Percentiles rank a stretch among this genome's conserved stretches.
phyloP scores from a whole-genome alignment of 805 yeast genomes.

The Yamadazyma philogaea region DNA sequence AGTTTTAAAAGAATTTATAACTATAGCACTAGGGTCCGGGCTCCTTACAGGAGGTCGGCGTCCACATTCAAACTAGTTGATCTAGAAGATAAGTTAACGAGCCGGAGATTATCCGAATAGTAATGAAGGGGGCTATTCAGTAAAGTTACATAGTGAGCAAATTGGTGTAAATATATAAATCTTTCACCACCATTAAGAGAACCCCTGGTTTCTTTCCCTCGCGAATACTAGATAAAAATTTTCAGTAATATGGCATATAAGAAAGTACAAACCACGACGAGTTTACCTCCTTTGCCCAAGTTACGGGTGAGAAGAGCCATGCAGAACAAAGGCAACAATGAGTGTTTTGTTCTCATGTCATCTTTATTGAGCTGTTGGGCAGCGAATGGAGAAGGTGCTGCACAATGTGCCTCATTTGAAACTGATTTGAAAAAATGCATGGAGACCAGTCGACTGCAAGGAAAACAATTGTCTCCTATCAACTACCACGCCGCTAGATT shows the following conservation, averaged over 20 bases:
- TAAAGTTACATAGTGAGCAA: too few relatives aligned
- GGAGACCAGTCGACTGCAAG: slow-evolving; percentile 43
- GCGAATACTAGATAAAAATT: slow-evolving; percentile 5
- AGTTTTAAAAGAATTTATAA: slow-evolving; percentile 15
- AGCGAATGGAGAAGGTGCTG: slow-evolving; percentile 81
- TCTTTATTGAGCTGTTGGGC: slow-evolving; percentile 94
- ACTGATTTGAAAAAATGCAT: slow-evolving; percentile 72
- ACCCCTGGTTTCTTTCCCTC: neutral
- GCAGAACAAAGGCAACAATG: slow-evolving; percentile 55
- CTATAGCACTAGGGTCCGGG: slow-evolving; percentile 4
- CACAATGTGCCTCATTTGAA: slow-evolving; percentile 63
- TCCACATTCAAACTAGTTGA: slow-evolving; percentile 2
- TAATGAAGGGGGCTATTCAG: neutral
- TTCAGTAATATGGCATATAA: slow-evolving; percentile 36
- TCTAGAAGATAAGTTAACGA: slow-evolving; percentile 7
- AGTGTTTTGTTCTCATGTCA: slow-evolving; percentile 80
- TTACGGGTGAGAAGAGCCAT: slow-evolving; percentile 67
- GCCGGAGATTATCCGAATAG: neutral
- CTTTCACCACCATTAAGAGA: neutral
- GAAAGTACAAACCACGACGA: slow-evolving; percentile 39
- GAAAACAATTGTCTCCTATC: slow-evolving; percentile 43
- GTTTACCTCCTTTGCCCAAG: slow-evolving; percentile 69
- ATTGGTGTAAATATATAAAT: too few relatives aligned
- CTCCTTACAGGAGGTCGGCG: neutral
- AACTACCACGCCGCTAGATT: slow-evolving; percentile 57